Conservation (phyloP, 106 monocot genomes). For the Dendrobium chrysotoxum region DNA sequence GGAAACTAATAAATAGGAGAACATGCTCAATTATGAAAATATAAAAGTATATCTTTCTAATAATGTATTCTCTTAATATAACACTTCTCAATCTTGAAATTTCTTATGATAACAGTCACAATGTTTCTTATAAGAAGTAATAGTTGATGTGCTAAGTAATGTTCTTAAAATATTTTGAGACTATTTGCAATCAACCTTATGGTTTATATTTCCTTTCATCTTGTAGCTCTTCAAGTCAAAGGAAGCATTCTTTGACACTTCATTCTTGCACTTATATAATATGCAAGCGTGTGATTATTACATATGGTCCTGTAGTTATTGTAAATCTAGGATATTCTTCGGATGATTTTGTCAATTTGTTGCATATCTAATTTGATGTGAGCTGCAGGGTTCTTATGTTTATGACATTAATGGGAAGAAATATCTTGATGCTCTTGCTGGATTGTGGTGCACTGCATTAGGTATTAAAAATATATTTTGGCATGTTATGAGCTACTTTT, state of each 20-base stretch:
- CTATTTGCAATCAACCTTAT: background rate
- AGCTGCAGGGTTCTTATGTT: slow-evolving; percentile 77
- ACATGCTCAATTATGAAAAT: too few species aligned
- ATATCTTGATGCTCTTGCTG: slow-evolving; percentile 96
- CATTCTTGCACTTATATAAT: background rate
- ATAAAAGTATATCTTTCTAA: too few species aligned
- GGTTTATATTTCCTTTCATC: background rate
- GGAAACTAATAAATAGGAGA: too few species aligned
- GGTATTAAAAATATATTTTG: slow-evolving; percentile 29
- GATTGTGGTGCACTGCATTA: slow-evolving; percentile 94
- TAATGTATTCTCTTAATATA: too few species aligned
- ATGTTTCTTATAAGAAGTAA: too few species aligned
- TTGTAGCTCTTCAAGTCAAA: background rate
- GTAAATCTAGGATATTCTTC: background rate
- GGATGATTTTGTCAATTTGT: background rate
- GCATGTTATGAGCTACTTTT: background rate
- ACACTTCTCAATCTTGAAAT: too few species aligned
- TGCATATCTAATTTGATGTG: background rate
- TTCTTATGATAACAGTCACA: too few species aligned
- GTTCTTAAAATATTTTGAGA: too few species aligned
- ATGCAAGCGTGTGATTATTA: background rate
- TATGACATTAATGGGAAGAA: slow-evolving; percentile 81
- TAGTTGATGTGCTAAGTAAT: too few species aligned
- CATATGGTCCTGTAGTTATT: background rate
- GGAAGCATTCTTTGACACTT: background rate